Base-by-base conservation (phyloP, 2,329 filamentous ascomycete genomes). In the Blumeriella jaapii region DNA sequence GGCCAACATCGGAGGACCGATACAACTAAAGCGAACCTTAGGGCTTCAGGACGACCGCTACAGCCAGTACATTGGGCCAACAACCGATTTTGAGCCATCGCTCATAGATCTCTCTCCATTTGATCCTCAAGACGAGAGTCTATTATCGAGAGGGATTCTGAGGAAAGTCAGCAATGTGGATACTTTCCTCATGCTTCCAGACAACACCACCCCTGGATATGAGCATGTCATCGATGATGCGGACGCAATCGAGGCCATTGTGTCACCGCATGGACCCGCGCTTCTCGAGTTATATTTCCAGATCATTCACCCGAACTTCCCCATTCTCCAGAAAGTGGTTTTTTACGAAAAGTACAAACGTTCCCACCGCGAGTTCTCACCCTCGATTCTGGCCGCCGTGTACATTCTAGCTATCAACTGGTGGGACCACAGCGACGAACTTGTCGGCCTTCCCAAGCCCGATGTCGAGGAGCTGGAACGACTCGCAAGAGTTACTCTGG, bases 321-420 rank as follows among this genome's bases (percentile, higher is more conserved):
- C 84, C 14, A 82, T 93, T 48, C 68, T 91, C 24, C 81, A 91
- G 54, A 87, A 86, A 59, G 69, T 74, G 39, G 74, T 86, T 37
- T 89, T 89, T 48, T 64, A 82, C 43, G 80, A 87, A 55, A 81
- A 82, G 52, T 84, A 87, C 60, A 73, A 76, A 31, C 71, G 75
- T 48, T 77, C 76, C 26, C 74, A 82, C 49, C 71, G 72, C 35
- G 77, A 82, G 47, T 82, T 89, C 52, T 78, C 82, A 10, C 82
- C 84, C 1, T 73, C 81, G 8, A 63, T 91, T 16, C 65, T 93
- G 11, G 82, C 82, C 19, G 82, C 82, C 34, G 77, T 93, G 49
- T 91, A 93, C 52, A 74, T 93, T 15, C 64, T 94, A 15, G 83
- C 86, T 6, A 71, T 93, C 51, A 86, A 89, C 56, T 93, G 86